Evolutionary conservation across 2,329 filamentous ascomycete species (phyloP), one percentile per base, ranked within the genome.

Genomic region (Cordyceps cateniannulata): DNA sequence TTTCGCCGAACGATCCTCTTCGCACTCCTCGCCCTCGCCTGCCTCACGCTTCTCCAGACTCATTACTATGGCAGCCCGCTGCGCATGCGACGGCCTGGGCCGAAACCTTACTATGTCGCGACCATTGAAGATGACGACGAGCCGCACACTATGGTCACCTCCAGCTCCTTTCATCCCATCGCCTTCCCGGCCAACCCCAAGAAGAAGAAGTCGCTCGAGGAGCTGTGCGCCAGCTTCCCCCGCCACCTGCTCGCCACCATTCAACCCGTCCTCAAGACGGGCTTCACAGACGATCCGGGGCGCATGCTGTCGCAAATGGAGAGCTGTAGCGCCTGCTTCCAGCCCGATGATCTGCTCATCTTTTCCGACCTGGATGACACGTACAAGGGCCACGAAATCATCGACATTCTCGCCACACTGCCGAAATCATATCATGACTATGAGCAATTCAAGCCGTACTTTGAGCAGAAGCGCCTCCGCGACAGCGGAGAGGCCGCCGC

Each of bases 311-410:
- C 79, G 3, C 81, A 83, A 58, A 71, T 85, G 50, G 69, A 75
- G 47, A 82, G 77, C 64, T 78, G 81, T 38, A 82, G 82, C 50
- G 78, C 79, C 22, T 62, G 61, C 51, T 62, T 62, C 40, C 14
- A 22, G 14, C 56, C 61, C 3, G 67, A 64, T 47, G 71, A 74
- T 18, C 69, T 81, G 18, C 72, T 81, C 51, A 72, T 84, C 64
- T 78, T 81, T 65, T 83, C 81, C 58, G 81, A 84, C 65, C 72
- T 79, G 16, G 77, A 77, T 52, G 75, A 81, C 54, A 69, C 70
- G 7, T 69, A 81, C n/a, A 70, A 73, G 50, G 76, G 75, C 20
- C 75, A 76, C 52, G 66, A 69, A 4, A 71, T 76, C 9, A 70
- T 79, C 59, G 77, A 82, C 62, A 70, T 81, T 18, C 73, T 82